phyloP scores from a whole-genome alignment of 768 basidiomycete species.

The Candolleomyces efflorescens region DNA sequence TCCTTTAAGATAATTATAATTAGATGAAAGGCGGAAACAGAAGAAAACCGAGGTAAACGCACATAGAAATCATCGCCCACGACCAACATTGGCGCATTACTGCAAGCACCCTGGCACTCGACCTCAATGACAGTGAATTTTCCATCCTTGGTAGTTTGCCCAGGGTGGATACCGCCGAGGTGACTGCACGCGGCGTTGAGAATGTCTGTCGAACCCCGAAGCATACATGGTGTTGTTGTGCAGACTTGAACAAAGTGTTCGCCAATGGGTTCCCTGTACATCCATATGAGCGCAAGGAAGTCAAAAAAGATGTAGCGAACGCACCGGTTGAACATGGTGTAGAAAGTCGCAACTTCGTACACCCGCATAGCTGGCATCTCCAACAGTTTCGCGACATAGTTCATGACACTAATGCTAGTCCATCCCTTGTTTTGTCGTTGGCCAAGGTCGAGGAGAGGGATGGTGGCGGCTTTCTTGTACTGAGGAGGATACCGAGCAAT shows the following conservation, averaged over 20 bases:
- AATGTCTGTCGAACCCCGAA: constrained; percentile 88
- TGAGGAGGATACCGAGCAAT: constrained; percentile 93
- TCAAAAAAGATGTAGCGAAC: constrained; percentile 12
- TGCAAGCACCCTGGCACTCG: constrained; percentile 98
- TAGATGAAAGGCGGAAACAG: neutral
- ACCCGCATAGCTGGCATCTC: constrained; percentile 98
- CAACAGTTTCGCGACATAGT: constrained; percentile 90
- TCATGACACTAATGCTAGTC: constrained; percentile 99
- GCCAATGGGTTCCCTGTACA: constrained; percentile 82
- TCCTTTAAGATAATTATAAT: too few species aligned
- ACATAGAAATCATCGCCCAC: constrained; percentile 97
- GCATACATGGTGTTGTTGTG: constrained; percentile 98
- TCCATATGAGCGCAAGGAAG: neutral
- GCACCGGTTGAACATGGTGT: constrained; percentile 99
- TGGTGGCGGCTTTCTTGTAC: constrained; percentile 98
- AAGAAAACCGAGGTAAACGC: constrained; percentile 22
- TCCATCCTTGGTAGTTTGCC: constrained; percentile 91
- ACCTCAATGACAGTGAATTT: constrained; percentile 98
- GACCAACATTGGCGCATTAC: constrained; percentile 96
- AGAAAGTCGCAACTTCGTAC: constrained; percentile 99
- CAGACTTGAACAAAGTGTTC: constrained; percentile 96
- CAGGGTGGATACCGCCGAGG: constrained; percentile 79
- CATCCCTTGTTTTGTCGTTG: constrained; percentile 98
- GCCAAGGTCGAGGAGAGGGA: constrained; percentile 92
- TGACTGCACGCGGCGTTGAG: constrained; percentile 79